Base-by-base conservation (phyloP, 2,329 filamentous ascomycete genomes). In the Penicillium olsonii region DNA sequence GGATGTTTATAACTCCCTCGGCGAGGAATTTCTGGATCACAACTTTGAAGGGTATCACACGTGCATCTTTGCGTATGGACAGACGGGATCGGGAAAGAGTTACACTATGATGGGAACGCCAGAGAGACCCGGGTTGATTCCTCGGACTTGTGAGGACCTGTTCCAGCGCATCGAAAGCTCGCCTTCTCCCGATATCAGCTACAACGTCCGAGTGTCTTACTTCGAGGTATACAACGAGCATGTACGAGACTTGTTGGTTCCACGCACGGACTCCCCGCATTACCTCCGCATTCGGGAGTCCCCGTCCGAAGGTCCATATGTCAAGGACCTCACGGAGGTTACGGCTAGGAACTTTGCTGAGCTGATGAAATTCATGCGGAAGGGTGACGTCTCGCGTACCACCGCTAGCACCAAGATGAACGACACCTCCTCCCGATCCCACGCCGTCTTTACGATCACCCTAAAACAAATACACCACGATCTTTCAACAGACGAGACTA, bases 211-310 rank as follows among this genome's bases (percentile, higher is more conserved):
- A 55, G 94, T 97, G 22, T 96, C 92, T 3, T 99, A 99, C 75
- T 97, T 99, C 66, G 94, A 99, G 70, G 94, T 99, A 54, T 99
- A 99, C 81, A 99, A 99, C 73, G 94, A 99, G 75, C 94, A 97
- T 72, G 94, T 99, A 42, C 89, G 94, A 50, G 94, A 99, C 68
- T 78, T 99, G 29, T 83, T 99, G 38, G 87, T 91, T 0, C 89
- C 92, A 10, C 81, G 87, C 22, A 87, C 85, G 48, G 87, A 88
- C 54, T 80, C 88, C 5, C 89, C 92, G 2, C 87, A 95, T 68
- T 96, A 97, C 69, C 87, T 99, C 63, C 96, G 96, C 74, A 96
- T 99, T 65, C 87, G 94, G 64, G 94, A 99, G 75, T 95, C 90
- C 15, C 92, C 92, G 15, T 91, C 86, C 22, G 92, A 97, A 60